Conservation (phyloP, 768 basidiomycete species). For the Leccinum arenicola region DNA sequence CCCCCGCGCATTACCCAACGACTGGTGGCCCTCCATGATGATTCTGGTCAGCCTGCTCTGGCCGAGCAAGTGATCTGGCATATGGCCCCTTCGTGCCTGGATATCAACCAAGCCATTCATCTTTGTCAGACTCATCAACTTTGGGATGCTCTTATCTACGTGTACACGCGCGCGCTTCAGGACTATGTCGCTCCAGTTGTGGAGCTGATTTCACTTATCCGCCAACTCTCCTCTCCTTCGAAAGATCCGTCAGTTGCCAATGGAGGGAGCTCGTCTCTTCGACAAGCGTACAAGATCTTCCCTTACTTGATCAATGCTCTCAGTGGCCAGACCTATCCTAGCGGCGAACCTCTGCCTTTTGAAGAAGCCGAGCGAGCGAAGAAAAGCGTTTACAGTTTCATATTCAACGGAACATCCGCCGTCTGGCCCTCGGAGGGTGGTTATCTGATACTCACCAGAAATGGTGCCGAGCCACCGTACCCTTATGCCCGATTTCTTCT, state of each 20-base stretch:
- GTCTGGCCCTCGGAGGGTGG: conserved; percentile 80
- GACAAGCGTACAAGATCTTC: conserved; percentile 89
- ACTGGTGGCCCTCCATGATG: conserved; percentile 75
- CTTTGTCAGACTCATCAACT: conserved; percentile 82
- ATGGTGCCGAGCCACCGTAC: conserved; percentile 77
- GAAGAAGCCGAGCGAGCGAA: conserved; percentile 71
- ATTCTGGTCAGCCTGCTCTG: conserved; percentile 62
- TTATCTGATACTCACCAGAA: conserved; percentile 70
- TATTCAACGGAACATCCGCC: conserved; percentile 80
- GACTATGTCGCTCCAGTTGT: conserved; percentile 91
- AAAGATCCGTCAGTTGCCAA: conserved; percentile 5
- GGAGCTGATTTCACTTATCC: conserved; percentile 76
- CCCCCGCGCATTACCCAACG: conserved; percentile 89
- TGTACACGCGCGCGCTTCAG: conserved; percentile 83
- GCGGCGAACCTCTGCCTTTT: conserved; percentile 63
- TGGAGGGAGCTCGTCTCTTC: conserved; percentile 30
- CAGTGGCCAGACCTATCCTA: conserved; percentile 84
- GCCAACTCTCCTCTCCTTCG: conserved; percentile 31
- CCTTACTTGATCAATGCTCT: conserved; percentile 81
- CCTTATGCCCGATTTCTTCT: conserved; percentile 85
- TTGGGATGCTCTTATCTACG: conserved; percentile 92
- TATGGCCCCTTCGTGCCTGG: conserved; percentile 85
- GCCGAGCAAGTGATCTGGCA: conserved; percentile 95
- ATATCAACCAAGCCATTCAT: conserved; percentile 88
- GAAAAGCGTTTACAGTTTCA: conserved; percentile 70